Conservation (phyloP, 108 stramenopile species). For the Thalassiosira profunda region DNA sequence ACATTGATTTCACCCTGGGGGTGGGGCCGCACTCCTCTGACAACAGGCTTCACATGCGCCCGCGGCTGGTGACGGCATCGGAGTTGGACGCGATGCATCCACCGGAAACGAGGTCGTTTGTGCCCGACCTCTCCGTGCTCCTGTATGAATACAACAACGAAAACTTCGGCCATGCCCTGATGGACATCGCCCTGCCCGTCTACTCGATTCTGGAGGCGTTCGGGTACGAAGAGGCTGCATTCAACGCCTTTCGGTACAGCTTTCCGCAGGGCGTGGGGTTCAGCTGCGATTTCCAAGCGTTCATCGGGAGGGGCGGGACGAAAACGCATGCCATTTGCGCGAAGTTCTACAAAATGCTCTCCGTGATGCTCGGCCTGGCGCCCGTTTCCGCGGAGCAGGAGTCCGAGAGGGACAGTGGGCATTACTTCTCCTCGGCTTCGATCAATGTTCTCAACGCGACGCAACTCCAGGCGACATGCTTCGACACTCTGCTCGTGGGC, state of each 20-base stretch:
- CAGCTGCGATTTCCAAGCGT: neutral
- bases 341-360: slow-evolving; percentile 2
- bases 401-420: no score
- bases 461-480: neutral
- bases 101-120: neutral
- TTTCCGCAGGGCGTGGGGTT: neutral
- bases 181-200: neutral
- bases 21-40: slow-evolving; percentile 5
- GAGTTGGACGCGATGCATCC: neutral
- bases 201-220: neutral
- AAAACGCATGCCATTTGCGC: no score
- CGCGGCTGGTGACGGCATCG: neutral
- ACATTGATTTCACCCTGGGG: neutral
- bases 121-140: neutral
- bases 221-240: neutral
- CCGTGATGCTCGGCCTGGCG: no score
- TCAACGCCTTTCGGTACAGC: slow-evolving; percentile 2
- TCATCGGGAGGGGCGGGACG: neutral
- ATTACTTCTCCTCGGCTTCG: no score
- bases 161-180: slow-evolving; percentile 1
- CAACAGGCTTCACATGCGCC: neutral
- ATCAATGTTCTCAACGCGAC: neutral
- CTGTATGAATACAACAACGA: slow-evolving; percentile 1
- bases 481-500: neutral
- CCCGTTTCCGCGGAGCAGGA: no score